These are phyloP conservation scores for Graphilbum ipis-grandicollis DNA, from an alignment of 2,329 filamentous ascomycete species.

Conservation along the genomic window DNA sequence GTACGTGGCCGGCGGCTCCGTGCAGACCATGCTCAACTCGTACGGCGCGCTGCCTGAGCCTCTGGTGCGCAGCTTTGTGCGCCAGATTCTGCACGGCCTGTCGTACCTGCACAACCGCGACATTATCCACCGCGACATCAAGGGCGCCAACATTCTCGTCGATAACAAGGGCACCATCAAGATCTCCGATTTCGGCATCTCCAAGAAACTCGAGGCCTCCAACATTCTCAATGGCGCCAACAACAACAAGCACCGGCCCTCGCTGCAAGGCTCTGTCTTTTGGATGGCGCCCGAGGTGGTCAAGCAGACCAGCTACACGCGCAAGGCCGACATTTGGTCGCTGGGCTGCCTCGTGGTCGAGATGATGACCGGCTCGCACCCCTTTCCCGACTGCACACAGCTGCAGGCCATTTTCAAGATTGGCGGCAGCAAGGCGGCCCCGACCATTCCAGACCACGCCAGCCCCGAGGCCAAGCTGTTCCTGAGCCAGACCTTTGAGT, in stretches of 20 bases:
- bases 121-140: conserved; percentile 98
- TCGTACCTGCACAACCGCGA: conserved; percentile 87
- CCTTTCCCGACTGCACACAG: conserved; percentile 93
- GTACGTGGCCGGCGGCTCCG: conserved; percentile 92
- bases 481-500: conserved; percentile 78
- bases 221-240: conserved; percentile 58
- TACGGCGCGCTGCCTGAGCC: conserved; percentile 91
- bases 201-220: conserved; percentile 87
- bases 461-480: conserved; percentile 74
- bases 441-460: conserved; percentile 73
- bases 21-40: conserved; percentile 96
- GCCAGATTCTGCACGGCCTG: conserved; percentile 83
- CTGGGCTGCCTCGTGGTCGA: conserved; percentile 92
- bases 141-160: conserved; percentile 94
- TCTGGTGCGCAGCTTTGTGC: conserved; percentile 87
- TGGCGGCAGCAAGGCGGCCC: conserved; percentile 69
- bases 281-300: conserved; percentile 99
- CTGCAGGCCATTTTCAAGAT: conserved; percentile 98
- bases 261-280: conserved; percentile 91
- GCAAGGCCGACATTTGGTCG: conserved; percentile 98
- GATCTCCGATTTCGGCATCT: conserved; percentile 98
- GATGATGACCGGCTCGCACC: conserved; percentile 96
- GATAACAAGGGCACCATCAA: conserved; percentile 99
- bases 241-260: conserved; percentile 53
- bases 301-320: conserved; percentile 91